phyloP scores from a whole-genome alignment of 495 filamentous ascomycete species.

The Darksidea phi region DNA sequence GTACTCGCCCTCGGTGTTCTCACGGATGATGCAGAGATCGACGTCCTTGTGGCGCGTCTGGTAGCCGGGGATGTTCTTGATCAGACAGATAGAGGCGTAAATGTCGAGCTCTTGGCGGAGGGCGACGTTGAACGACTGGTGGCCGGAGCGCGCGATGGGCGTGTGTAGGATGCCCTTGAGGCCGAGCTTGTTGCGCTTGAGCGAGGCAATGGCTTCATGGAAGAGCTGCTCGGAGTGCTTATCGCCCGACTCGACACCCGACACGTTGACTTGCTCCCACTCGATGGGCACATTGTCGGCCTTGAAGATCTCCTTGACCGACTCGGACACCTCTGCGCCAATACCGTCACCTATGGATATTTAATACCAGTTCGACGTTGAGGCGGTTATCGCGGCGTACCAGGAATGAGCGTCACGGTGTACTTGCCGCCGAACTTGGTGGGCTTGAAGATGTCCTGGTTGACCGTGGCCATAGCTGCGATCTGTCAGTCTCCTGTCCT shows the following conservation, averaged over 20 bases:
- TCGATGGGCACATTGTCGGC: constrained; percentile 97
- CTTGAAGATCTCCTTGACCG: constrained; percentile 98
- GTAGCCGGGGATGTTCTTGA: constrained; percentile 99
- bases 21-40: constrained; percentile 97
- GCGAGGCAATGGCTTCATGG: constrained; percentile 87
- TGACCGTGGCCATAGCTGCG: constrained; percentile 63
- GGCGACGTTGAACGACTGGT: constrained; percentile 99
- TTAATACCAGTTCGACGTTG: constrained; percentile 23
- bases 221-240: constrained; percentile 93
- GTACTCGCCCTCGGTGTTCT: constrained; percentile 99
- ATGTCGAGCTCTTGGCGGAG: constrained; percentile 98
- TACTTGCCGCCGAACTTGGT: constrained; percentile 99
- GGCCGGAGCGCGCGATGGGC: constrained; percentile 91
- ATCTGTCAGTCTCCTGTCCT: neutral
- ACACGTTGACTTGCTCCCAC: constrained; percentile 98
- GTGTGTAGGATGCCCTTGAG: constrained; percentile 97
- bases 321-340: constrained; percentile 95
- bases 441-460: constrained; percentile 92
- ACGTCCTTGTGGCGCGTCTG: constrained; percentile 93
- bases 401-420: constrained; percentile 96
- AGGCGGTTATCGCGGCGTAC: constrained; percentile 47
- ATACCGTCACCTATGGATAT: constrained; percentile 82
- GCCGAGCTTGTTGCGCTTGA: constrained; percentile 96
- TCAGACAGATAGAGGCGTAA: constrained; percentile 94
- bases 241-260: constrained; percentile 80